Percentiles rank a stretch among this genome's conserved stretches.
phyloP scores from a whole-genome alignment of 2,329 filamentous ascomycete genomes.

The Stachybotrys elegans region DNA sequence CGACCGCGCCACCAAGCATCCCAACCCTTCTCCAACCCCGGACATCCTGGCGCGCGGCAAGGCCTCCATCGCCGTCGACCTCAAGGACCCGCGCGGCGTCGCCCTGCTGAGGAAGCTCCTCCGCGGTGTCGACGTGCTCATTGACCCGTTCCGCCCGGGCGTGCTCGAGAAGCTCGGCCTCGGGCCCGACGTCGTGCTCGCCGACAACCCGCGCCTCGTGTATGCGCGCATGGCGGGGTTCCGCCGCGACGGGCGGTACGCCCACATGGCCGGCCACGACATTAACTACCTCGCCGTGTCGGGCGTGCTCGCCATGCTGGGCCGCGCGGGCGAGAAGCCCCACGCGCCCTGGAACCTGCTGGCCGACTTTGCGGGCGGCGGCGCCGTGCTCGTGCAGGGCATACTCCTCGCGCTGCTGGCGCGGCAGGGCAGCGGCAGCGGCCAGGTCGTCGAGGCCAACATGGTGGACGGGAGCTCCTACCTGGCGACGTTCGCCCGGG shows the following conservation, averaged over 20 bases:
- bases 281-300: conserved; percentile 94
- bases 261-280: conserved; percentile 86
- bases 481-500: conserved; percentile 70
- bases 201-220: conserved; percentile 68
- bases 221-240: conserved; percentile 88
- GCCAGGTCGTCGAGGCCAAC: conserved; percentile 90
- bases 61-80: conserved; percentile 70
- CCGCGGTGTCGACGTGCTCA: conserved; percentile 75
- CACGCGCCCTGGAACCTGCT: conserved; percentile 79
- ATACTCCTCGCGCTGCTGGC: conserved; percentile 74
- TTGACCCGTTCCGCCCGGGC: conserved; percentile 90
- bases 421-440: conserved; percentile 57
- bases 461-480: conserved; percentile 91
- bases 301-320: conserved; percentile 73
- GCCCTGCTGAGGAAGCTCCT: conserved; percentile 60
- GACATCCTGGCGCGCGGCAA: conserved; percentile 82
- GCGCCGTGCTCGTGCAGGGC: conserved; percentile 74
- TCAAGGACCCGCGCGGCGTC: conserved; percentile 63
- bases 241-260: conserved; percentile 78
- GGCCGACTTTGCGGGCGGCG: conserved; percentile 88
- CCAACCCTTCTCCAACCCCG: conserved; percentile 37
- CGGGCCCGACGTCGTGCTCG: conserved; percentile 62
- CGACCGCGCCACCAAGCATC: conserved; percentile 56
- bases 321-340: conserved; percentile 63
- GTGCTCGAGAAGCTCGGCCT: conserved; percentile 83